Percentiles rank a stretch among this genome's conserved stretches.
Conservation (phyloP, 192 early-diverging fungal species). For the Chytriomyces sp. region DNA sequence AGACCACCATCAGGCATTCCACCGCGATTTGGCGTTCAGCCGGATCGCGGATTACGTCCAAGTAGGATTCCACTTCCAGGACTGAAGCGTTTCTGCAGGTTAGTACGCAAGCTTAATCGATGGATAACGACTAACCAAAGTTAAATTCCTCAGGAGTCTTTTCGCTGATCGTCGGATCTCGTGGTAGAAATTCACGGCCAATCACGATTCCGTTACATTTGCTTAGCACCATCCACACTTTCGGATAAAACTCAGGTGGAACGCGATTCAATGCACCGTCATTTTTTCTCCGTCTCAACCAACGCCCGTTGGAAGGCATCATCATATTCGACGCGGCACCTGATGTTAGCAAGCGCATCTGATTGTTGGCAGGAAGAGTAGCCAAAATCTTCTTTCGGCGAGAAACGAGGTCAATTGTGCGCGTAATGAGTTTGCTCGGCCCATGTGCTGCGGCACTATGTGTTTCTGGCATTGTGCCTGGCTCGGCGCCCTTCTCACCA, state of each 20-base stretch:
- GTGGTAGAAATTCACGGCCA: constrained; percentile 58
- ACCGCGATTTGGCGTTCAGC: constrained; percentile 80
- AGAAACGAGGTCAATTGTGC: constrained; percentile 50
- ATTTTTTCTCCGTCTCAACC: constrained; percentile 78
- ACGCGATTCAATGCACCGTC: constrained; percentile 85
- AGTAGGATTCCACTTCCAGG: constrained; percentile 71
- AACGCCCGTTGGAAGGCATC: constrained; percentile 56
- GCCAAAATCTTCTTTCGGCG: constrained; percentile 49
- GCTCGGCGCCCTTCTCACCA: constrained; percentile 70
- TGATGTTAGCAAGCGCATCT: constrained; percentile 1
- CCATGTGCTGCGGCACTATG: constrained; percentile 52
- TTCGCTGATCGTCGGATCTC: constrained; percentile 79
- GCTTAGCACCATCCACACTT: constrained; percentile 73
- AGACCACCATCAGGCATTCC: constrained; percentile 71
- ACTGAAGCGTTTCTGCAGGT: constrained; percentile 33
- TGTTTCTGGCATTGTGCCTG: constrained; percentile 55
- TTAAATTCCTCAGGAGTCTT: constrained; percentile 85
- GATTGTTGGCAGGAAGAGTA: constrained; percentile 19
- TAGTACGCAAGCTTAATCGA: not conserved
- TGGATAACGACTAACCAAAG: constrained; percentile 61
- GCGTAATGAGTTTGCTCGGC: constrained; percentile 62
- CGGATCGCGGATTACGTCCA: constrained; percentile 73
- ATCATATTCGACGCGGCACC: constrained; percentile 30
- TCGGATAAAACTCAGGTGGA: constrained; percentile 76
- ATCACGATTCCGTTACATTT: constrained; percentile 63